Conservation (phyloP, 2,329 filamentous ascomycete genomes). For the Cadophora sp. region DNA sequence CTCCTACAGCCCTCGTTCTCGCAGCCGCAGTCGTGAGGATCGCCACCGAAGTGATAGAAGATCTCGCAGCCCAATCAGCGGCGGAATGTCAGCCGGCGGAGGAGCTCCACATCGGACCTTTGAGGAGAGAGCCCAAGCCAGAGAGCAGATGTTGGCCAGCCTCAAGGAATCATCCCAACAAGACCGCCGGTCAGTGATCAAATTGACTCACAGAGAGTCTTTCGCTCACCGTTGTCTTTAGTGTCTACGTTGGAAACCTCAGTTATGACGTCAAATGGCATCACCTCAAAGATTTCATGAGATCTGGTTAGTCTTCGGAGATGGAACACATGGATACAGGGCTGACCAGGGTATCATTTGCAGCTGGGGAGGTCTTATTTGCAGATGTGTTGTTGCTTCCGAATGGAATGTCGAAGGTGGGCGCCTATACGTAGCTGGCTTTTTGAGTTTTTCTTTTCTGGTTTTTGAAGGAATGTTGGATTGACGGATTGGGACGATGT, state of each 20-base stretch:
- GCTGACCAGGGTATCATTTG: constrained; percentile 45
- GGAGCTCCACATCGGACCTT: constrained; percentile 75
- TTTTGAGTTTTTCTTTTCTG: constrained; percentile 66
- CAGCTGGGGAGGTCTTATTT: constrained; percentile 99
- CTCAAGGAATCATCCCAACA: constrained; percentile 96
- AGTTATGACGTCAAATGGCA: constrained; percentile 99
- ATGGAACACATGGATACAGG: constrained; percentile 45
- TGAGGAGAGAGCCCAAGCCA: constrained; percentile 83
- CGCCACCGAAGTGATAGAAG: constrained; percentile 77
- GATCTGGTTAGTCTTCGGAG: constrained; percentile 78
- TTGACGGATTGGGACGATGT: constrained; percentile 98
- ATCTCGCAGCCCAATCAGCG: constrained; percentile 79
- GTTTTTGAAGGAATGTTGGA: constrained; percentile 88
- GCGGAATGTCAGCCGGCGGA: constrained; percentile 46
- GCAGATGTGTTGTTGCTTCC: constrained; percentile 99
- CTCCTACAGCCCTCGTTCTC: constrained; percentile 81
- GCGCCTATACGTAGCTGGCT: constrained; percentile 89
- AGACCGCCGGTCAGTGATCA: constrained; percentile 72
- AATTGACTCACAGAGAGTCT: neutral
- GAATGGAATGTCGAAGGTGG: constrained; percentile 99
- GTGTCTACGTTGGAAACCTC: constrained; percentile 97
- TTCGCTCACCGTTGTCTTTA: constrained; percentile 22
- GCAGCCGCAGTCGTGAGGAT: constrained; percentile 78
- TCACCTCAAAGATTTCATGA: constrained; percentile 99
- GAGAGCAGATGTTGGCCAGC: constrained; percentile 95